A percentile compares a stretch with the other conserved stretches of the same genome.
Evolutionary conservation across 2,329 filamentous ascomycete genomes (phyloP).

Genomic region (Paecilomyces sp.): DNA sequence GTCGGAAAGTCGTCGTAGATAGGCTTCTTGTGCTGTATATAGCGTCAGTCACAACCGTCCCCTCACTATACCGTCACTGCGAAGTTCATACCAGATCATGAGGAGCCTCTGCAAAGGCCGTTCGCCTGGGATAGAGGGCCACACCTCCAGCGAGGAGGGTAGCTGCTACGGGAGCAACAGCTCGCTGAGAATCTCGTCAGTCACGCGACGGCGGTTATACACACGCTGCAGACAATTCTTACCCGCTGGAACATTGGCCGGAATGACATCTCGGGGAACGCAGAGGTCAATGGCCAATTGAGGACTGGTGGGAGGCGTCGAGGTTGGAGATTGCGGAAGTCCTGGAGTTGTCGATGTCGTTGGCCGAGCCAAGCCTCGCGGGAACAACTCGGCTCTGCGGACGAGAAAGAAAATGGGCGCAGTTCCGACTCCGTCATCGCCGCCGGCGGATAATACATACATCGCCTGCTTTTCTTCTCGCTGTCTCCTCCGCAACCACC

Average conservation of each 20-base stretch:
- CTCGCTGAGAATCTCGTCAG: constrained; percentile 26
- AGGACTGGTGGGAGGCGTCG: constrained; percentile 10
- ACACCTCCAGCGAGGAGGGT: constrained; percentile 34
- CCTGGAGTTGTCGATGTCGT: constrained; percentile 12
- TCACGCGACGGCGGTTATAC: constrained; percentile 7
- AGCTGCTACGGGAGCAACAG: constrained; percentile 33
- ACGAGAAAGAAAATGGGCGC: constrained; percentile 6
- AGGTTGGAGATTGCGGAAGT: constrained; percentile 9
- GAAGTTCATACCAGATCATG: constrained; percentile 23
- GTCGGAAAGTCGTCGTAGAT: constrained; percentile 36
- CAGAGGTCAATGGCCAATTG: constrained; percentile 18
- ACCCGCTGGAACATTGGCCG: constrained; percentile 36
- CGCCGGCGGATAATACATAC: neutral
- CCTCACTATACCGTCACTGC: neutral
- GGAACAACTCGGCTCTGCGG: constrained; percentile 13
- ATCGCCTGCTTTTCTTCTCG: constrained; percentile 2
- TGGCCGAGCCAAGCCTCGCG: constrained; percentile 19
- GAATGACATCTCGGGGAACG: constrained; percentile 28
- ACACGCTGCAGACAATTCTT: constrained; percentile 7
- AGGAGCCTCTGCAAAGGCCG: constrained; percentile 36
- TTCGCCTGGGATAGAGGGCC: constrained; percentile 32
- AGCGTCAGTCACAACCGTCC: constrained; percentile 5
- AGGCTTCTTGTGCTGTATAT: constrained; percentile 28
- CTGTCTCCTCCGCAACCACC: neutral
- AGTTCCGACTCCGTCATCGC: constrained; percentile 20